Conservation (phyloP, 805 yeast species). For the Cephaloascus albidus region DNA sequence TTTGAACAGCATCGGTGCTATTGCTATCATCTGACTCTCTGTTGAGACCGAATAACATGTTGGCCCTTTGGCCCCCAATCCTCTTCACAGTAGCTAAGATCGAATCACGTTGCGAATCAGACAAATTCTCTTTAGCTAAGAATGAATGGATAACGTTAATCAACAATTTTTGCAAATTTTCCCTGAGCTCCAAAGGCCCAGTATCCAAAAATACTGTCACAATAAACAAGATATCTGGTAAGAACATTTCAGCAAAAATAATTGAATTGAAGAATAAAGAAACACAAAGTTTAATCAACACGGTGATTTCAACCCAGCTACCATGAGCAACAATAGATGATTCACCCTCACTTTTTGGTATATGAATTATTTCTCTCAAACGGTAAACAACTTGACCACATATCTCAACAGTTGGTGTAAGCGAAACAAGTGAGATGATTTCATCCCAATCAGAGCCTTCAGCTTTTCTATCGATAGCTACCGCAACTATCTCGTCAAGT, state of each 20-base stretch:
- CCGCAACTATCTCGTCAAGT: constrained; percentile 66
- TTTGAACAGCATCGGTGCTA: constrained; percentile 22
- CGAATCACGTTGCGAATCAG: constrained; percentile 22
- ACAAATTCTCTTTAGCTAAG: constrained; percentile 44
- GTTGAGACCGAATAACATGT: constrained; percentile 61
- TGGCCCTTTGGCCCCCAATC: constrained; percentile 54
- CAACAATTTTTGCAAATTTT: constrained; percentile 49
- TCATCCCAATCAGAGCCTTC: constrained; percentile 63
- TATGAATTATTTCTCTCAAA: constrained; percentile 43
- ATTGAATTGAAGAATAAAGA: constrained; percentile 65
- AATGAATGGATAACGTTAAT: constrained; percentile 66
- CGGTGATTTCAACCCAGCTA: constrained; percentile 63
- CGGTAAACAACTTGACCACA: constrained; percentile 56
- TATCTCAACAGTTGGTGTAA: constrained; percentile 63
- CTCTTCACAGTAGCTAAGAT: constrained; percentile 38
- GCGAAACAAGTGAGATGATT: constrained; percentile 50
- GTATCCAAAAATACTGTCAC: constrained; percentile 52
- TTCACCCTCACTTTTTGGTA: constrained; percentile 34
- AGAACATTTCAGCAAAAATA: constrained; percentile 47
- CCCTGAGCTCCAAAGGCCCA: constrained; percentile 46
- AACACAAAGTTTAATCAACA: constrained; percentile 54
- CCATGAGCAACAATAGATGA: constrained; percentile 28
- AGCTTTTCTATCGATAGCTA: constrained; percentile 70
- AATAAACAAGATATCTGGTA: constrained; percentile 66
- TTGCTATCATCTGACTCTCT: constrained; percentile 34